These are phyloP conservation scores for Pontederia crassipes DNA, from an alignment of 176 grass and related monocot species.

Conservation along the genomic window DNA sequence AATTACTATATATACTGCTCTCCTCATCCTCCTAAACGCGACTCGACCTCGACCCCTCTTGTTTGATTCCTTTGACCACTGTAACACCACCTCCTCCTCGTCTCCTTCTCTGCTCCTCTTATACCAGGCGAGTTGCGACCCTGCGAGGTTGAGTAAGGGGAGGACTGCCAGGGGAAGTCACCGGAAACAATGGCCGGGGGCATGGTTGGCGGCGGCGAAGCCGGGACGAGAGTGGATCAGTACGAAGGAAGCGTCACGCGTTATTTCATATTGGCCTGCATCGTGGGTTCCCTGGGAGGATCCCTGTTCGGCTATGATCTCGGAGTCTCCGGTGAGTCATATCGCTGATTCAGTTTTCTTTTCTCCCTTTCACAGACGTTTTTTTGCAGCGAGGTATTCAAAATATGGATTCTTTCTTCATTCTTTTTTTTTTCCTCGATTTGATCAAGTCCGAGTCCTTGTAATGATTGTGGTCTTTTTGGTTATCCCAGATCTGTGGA, in stretches of 20 bases:
- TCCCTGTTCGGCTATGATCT: constrained; percentile 99
- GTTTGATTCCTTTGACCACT: too few species aligned
- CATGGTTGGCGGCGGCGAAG: constrained; percentile 31
- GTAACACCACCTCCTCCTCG: too few species aligned
- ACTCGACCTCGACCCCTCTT: too few species aligned
- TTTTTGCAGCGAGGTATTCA: neutral
- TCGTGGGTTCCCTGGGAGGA: constrained; percentile 87
- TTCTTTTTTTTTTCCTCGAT: too few species aligned
- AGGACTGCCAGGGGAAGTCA: neutral
- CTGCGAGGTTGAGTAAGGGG: neutral
- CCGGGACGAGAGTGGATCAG: constrained; percentile 38
- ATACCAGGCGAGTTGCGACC: too few species aligned
- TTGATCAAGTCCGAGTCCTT: too few species aligned
- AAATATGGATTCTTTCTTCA: too few species aligned
- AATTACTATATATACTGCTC: too few species aligned
- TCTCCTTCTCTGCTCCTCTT: too few species aligned
- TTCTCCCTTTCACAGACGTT: neutral
- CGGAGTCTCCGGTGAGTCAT: constrained; percentile 70
- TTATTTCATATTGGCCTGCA: constrained; percentile 84
- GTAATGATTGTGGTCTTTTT: too few species aligned
- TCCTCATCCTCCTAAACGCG: too few species aligned
- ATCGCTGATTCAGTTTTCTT: neutral
- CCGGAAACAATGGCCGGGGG: constrained; percentile 52
- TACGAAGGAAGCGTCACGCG: constrained; percentile 80
- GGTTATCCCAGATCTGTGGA: too few species aligned